Evolutionary conservation across 1,284 basidiomycete genomes (phyloP).

Genomic region (Leccinum angustisporum): DNA sequence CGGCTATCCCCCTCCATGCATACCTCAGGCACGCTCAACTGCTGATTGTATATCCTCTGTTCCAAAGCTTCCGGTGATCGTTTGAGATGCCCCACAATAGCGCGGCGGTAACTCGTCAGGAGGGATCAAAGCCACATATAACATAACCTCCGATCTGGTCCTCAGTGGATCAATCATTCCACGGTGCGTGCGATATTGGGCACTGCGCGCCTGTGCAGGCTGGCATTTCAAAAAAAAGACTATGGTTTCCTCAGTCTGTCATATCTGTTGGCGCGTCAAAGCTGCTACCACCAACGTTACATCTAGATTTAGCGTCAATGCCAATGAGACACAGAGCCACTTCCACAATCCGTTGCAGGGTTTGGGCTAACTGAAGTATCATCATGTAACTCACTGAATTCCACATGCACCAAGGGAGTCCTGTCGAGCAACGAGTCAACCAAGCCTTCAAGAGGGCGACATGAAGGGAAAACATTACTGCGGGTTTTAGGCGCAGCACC

Average conservation of each 20-base stretch:
- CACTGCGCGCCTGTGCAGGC: background rate
- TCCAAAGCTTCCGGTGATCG: background rate
- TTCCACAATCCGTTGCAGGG: background rate
- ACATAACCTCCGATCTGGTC: background rate
- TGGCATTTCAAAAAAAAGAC: background rate
- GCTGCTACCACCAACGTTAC: background rate
- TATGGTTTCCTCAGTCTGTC: background rate
- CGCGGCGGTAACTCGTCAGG: background rate
- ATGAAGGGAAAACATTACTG: background rate
- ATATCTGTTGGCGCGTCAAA: background rate
- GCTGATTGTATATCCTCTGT: background rate
- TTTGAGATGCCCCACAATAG: background rate
- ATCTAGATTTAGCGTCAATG: background rate
- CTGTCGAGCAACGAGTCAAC: too few species aligned
- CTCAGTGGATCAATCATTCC: background rate
- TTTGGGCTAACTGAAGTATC: background rate
- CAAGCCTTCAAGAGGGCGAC: too few species aligned
- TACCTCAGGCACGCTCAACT: background rate
- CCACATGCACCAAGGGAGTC: background rate
- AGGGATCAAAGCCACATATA: background rate
- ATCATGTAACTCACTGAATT: background rate
- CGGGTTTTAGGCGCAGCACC: background rate
- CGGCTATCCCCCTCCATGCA: background rate
- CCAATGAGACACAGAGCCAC: background rate
- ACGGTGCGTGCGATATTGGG: background rate